Evolutionary conservation across 495 filamentous ascomycete species (phyloP), one percentile per base, ranked within the genome.

Genomic region (Aspergillus biplanus): DNA sequence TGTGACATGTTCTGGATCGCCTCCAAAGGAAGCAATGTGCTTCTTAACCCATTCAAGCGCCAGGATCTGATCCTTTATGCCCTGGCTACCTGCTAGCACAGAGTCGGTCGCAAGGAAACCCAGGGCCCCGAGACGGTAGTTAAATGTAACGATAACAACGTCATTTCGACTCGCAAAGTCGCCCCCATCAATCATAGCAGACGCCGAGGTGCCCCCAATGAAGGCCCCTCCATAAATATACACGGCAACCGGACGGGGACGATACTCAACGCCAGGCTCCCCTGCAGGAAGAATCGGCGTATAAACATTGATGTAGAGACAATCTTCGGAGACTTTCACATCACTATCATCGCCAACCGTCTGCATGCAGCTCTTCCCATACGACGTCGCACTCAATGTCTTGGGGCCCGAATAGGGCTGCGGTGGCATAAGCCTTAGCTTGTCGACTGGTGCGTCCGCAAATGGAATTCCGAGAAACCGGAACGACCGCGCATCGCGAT

Each of bases 391-490:
- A 47, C 80, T 67, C 39, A 82, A 73, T 1, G 46, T 56, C 9
- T 69, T 78, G 48, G 76, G 67, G 6, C 79, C 79, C 1, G 70
- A 78, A 56, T 74, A 71, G 12, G 78, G 63, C 6, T 67, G 75
- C 12, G 81, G 79, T 50, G 84, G 82, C 8, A 74, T 69, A 46
- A 79, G 81, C 8, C 82, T 75, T 47, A 78, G 54, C 4, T 74
- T 58, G 9, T 64, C 61, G 0, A 75, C 50, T 0, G 80, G 80
- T n/a, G 72, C 65, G 54, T 82, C 70, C 13, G 83, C 83, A 52
- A 82, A 85, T 6, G 78, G 79, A 12, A 85, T 74, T 3, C 82
- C 82, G 4, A 80, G 68, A 62, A 86, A 86, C 5, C 81, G 79
- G 69, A 83, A 85, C 11, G 80, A 83, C 49, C 80, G 80, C 39